Evolutionary conservation across 1,139 yeast genomes (phyloP), one percentile per base, ranked within the genome.

Genomic region (Nakaseomyces sp.): DNA sequence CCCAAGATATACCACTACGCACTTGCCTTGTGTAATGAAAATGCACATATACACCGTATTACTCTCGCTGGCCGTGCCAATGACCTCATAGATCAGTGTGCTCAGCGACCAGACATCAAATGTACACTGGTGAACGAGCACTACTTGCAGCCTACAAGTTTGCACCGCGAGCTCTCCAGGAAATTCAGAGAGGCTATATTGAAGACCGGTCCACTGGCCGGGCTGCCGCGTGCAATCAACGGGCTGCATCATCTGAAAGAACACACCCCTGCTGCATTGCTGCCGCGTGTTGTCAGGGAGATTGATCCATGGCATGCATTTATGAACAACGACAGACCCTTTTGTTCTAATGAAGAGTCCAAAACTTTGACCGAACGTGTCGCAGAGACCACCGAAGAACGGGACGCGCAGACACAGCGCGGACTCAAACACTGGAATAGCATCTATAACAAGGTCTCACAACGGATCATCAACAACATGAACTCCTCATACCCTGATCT

Each of bases 151-250:
- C 61, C 61, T 3, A 51, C 56, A 4, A 41, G 40, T 10, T 37
- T 40, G 7, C 64, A 60, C 43, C 45, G 42, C 19, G 44, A 37
- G 35, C 63, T 79, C 12, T 78, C 88, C 0, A 68, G 72, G 36
- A 74, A 81, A 54, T 68, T 82, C 47, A 68, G 94, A 45, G 96
- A 87, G 56, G 80, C 86, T 10, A 65, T 87, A 4, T 66, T 87
- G 57, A 87, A 87, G 59, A 71, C 85, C 10, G 72, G 82, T 2
- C 93, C 94, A 0, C 67, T 87, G 42, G 76, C 80, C 13, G 96
- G 96, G 0, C 70, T 87, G 22, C 96, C 96, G 2, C 81, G 80
- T 53, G 74, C 88, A 2, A 87, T 87, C 62, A 87, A 87, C 60
- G 76, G 93, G 2, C 66, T 87, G 56, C 81, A 77, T 64, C 69